Conservation (phyloP, 192 early-diverging fungal genomes). For the Entrophospora sp. region DNA sequence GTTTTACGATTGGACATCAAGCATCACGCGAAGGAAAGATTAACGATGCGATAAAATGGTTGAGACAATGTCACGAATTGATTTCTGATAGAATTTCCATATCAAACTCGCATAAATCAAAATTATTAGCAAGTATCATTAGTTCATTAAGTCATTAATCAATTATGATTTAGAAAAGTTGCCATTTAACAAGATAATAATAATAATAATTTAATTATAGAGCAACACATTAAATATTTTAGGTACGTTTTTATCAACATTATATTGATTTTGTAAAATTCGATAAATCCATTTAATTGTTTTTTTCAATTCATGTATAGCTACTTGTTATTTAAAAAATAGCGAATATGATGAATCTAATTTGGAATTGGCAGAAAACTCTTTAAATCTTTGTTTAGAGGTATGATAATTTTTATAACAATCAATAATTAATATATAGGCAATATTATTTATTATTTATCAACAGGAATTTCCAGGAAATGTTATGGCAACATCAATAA, state of each 20-base stretch:
- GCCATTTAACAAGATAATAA: not conserved
- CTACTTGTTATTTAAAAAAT: constrained; percentile 15
- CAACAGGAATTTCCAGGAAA: constrained; percentile 5
- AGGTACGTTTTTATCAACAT: not conserved
- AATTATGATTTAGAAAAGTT: not conserved
- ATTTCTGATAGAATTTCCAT: not conserved
- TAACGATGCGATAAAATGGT: constrained; percentile 16
- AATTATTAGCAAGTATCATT: not conserved
- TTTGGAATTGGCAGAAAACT: constrained; percentile 11
- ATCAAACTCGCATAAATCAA: not conserved
- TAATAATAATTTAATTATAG: not conserved
- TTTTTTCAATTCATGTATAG: too few relatives aligned
- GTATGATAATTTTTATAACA: not conserved
- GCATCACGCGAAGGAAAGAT: constrained; percentile 8
- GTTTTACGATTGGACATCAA: constrained; percentile 11
- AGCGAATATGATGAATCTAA: constrained; percentile 7
- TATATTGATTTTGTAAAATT: not conserved
- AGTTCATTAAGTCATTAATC: too few relatives aligned
- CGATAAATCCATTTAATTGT: too few relatives aligned
- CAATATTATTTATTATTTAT: not conserved
- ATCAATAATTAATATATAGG: too few relatives aligned
- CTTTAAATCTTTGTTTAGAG: constrained; percentile 15
- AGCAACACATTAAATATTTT: constrained; percentile 10
- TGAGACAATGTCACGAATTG: constrained; percentile 17
- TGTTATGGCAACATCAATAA: constrained; percentile 8